A percentile compares a stretch with the other conserved stretches of the same genome.
These are phyloP conservation scores for Panicum hallii DNA, from an alignment of 202 grass and related monocot species.

Conservation along the genomic window DNA sequence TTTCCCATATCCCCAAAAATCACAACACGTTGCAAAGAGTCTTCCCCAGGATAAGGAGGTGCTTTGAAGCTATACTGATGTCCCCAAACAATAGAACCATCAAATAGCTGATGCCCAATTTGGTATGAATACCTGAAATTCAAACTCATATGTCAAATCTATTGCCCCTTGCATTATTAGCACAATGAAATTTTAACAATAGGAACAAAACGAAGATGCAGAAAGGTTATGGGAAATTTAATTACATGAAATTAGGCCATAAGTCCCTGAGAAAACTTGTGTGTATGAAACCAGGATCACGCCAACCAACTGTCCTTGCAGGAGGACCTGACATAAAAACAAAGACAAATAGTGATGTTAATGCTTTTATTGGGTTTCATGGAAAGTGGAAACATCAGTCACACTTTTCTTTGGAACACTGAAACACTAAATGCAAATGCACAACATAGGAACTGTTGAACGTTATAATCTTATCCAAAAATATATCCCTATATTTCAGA, in stretches of 20 bases:
- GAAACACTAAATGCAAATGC: neutral
- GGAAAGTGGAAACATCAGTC: neutral
- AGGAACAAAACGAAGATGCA: conserved; percentile 1
- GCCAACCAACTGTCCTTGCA: conserved; percentile 94
- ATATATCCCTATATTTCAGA: neutral
- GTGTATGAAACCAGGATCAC: conserved; percentile 87
- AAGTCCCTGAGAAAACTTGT: conserved; percentile 81
- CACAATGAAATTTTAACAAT: conserved; percentile 26
- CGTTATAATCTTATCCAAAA: conserved; percentile 10
- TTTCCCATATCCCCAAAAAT: conserved; percentile 97
- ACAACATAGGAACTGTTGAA: neutral
- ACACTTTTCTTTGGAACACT: conserved; percentile 3
- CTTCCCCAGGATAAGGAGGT: conserved; percentile 88
- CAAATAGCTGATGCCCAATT: conserved; percentile 70
- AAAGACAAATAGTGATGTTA: conserved; percentile 14
- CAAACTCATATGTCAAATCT: conserved; percentile 33
- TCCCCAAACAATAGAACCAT: conserved; percentile 80
- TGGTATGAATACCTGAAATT: conserved; percentile 84
- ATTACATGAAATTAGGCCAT: conserved; percentile 85
- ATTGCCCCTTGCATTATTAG: conserved; percentile 18
- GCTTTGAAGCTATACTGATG: conserved; percentile 79
- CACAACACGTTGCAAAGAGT: conserved; percentile 83
- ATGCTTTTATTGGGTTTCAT: conserved; percentile 11
- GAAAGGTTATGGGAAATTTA: conserved; percentile 32
- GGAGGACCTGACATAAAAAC: conserved; percentile 64